These are phyloP conservation scores for Pseudogymnoascus sp. DNA, from an alignment of 2,329 filamentous ascomycete species.

Conservation along the genomic window DNA sequence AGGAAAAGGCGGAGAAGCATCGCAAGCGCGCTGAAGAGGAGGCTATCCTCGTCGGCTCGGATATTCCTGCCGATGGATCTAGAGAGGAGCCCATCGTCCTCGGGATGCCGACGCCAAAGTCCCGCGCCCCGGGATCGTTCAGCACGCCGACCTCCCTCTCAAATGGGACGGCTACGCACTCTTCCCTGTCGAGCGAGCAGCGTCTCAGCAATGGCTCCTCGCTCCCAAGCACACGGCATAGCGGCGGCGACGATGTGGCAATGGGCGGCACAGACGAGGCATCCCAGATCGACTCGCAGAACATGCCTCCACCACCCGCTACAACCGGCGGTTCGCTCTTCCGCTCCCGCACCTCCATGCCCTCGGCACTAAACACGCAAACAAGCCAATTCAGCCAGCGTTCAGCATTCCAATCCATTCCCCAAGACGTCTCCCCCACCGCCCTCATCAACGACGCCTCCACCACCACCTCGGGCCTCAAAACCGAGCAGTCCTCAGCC, in stretches of 20 bases:
- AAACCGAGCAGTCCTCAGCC: slow-evolving; percentile 64
- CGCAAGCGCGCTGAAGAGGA: slow-evolving; percentile 38
- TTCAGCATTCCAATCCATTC: slow-evolving; percentile 52
- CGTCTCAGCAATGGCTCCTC: slow-evolving; percentile 50
- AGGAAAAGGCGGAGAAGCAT: slow-evolving; percentile 51
- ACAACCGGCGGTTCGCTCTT: slow-evolving; percentile 23
- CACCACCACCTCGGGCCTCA: slow-evolving; percentile 78
- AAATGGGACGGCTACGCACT: slow-evolving; percentile 46
- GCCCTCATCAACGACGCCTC: slow-evolving; percentile 75
- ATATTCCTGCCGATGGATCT: background rate
- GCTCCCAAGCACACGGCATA: slow-evolving; percentile 27
- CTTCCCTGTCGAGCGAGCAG: slow-evolving; percentile 22
- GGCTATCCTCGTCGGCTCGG: slow-evolving; percentile 12
- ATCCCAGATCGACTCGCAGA: slow-evolving; percentile 4
- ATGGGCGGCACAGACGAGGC: slow-evolving; percentile 51
- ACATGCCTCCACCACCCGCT: slow-evolving; percentile 25
- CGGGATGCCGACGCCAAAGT: slow-evolving; percentile 56
- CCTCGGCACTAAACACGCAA: slow-evolving; percentile 42
- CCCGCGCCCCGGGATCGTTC: slow-evolving; percentile 23
- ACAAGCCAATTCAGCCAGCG: slow-evolving; percentile 46
- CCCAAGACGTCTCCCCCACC: slow-evolving; percentile 51
- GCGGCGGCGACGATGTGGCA: slow-evolving; percentile 43
- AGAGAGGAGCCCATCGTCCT: slow-evolving; percentile 40
- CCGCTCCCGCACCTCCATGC: slow-evolving; percentile 1
- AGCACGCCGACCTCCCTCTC: slow-evolving; percentile 48